phyloP scores from a whole-genome alignment of 331 rosid genomes.

The Prunus yedoensis region DNA sequence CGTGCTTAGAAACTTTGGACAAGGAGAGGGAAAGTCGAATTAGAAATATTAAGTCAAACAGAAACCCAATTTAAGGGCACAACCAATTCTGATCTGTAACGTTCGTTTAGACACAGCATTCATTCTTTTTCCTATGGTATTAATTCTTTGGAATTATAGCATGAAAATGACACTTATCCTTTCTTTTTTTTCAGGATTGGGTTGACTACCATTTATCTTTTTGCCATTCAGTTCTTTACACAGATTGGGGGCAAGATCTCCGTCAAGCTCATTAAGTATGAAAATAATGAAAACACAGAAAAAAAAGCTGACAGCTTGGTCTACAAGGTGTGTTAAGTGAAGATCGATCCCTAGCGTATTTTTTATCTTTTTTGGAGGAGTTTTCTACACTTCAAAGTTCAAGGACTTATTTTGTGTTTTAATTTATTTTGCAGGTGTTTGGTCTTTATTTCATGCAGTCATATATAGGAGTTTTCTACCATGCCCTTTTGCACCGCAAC shows the following conservation, averaged over 20 bases:
- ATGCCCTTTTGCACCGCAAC: conserved; percentile 88
- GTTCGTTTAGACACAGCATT: not conserved
- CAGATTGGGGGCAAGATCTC: conserved; percentile 72
- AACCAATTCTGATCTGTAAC: not conserved
- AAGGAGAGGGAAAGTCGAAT: not conserved
- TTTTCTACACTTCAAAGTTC: conserved; percentile 23
- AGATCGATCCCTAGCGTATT: not conserved
- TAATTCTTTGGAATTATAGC: not conserved
- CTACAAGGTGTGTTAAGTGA: conserved; percentile 73
- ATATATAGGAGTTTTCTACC: conserved; percentile 94
- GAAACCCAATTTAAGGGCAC: not conserved
- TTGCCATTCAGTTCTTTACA: conserved; percentile 80
- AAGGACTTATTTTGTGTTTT: conserved; percentile 27
- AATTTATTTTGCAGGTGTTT: conserved; percentile 57
- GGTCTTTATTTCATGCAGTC: conserved; percentile 98
- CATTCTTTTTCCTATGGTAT: not conserved
- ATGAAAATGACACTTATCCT: conserved; percentile 20
- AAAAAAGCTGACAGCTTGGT: conserved; percentile 92
- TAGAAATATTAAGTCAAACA: not conserved
- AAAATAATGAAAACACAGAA: conserved; percentile 81
- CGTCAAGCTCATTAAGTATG: conserved; percentile 76
- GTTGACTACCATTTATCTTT: conserved; percentile 76
- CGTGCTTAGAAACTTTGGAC: not conserved
- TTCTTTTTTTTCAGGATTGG: conserved; percentile 64
- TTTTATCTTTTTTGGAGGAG: conserved; percentile 4